A percentile compares a stretch with the other conserved stretches of the same genome.
These are phyloP conservation scores for Golubevia pallescens DNA, from an alignment of 1,284 basidiomycete genomes.

Conservation along the genomic window DNA sequence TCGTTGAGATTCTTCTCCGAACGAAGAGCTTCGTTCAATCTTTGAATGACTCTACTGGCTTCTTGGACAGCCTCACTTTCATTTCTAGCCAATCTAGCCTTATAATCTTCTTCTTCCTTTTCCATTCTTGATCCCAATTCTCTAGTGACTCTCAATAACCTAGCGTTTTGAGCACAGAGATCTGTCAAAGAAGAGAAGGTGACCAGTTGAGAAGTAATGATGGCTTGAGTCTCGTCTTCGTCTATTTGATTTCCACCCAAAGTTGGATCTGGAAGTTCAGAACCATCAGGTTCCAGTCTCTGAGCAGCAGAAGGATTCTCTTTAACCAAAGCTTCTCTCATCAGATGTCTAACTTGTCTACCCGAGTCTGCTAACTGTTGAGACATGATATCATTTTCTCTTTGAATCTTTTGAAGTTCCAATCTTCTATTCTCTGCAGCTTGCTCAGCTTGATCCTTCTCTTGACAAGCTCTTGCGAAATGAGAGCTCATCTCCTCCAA, in stretches of 20 bases:
- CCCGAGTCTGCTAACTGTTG: slow-evolving; percentile 78
- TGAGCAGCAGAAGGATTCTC: slow-evolving; percentile 81
- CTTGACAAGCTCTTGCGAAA: slow-evolving; percentile 32
- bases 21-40: slow-evolving; percentile 77
- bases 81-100: slow-evolving; percentile 67
- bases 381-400: slow-evolving; percentile 39
- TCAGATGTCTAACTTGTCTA: slow-evolving; percentile 79
- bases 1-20: slow-evolving; percentile 75
- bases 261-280: slow-evolving; percentile 52
- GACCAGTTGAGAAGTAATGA: slow-evolving; percentile 89
- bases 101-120: slow-evolving; percentile 54
- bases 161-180: slow-evolving; percentile 88
- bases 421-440: slow-evolving; percentile 78
- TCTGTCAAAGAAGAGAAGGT: slow-evolving; percentile 81
- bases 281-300: slow-evolving; percentile 71
- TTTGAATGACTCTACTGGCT: slow-evolving; percentile 82
- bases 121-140: slow-evolving; percentile 67
- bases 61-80: slow-evolving; percentile 82
- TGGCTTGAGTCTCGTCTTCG: slow-evolving; percentile 64
- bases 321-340: slow-evolving; percentile 78
- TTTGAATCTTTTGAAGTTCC: slow-evolving; percentile 38
- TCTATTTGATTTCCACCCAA: slow-evolving; percentile 21
- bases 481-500: slow-evolving; percentile 32
- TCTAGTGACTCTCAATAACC: slow-evolving; percentile 80
- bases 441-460: slow-evolving; percentile 24